Conservation (phyloP, 192 early-diverging fungal genomes). For the Gamsiella multidivaricata region DNA sequence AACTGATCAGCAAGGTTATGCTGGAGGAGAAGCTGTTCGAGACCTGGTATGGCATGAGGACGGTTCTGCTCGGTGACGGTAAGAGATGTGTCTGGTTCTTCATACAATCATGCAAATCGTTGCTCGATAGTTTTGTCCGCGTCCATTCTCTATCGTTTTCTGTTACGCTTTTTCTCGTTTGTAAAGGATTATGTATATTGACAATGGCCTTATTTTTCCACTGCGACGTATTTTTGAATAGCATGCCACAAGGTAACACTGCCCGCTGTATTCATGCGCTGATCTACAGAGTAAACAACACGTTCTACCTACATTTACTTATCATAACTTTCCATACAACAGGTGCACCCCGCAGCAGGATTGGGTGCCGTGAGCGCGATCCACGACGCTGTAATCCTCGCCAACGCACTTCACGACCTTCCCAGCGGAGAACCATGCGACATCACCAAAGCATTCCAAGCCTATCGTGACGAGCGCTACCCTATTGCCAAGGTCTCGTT, state of each 20-base stretch:
- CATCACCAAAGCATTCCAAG: conserved; percentile 5
- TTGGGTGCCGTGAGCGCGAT: conserved; percentile 4
- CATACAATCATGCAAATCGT: neutral
- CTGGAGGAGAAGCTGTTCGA: conserved; percentile 26
- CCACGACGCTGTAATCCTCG: conserved; percentile 7
- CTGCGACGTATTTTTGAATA: neutral
- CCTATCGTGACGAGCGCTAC: conserved; percentile 10
- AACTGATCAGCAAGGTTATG: neutral
- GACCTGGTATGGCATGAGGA: conserved; percentile 12
- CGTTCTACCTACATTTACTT: neutral
- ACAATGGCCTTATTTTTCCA: neutral
- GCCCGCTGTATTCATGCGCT: neutral
- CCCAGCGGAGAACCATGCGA: neutral
- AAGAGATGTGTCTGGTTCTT: neutral
- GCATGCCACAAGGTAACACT: conserved; percentile 16
- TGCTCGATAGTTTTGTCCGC: neutral
- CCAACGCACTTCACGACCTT: conserved; percentile 1
- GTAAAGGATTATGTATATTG: neutral
- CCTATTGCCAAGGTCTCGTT: conserved; percentile 3
- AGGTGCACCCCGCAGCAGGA: conserved; percentile 2
- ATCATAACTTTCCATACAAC: neutral
- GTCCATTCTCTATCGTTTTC: too few relatives aligned
- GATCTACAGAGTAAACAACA: neutral
- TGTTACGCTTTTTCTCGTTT: too few relatives aligned
- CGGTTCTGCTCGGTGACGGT: conserved; percentile 12